A percentile compares a stretch with the other conserved stretches of the same genome.
Conservation (phyloP, 345 rosid genomes). For the Excoecaria agallocha region DNA sequence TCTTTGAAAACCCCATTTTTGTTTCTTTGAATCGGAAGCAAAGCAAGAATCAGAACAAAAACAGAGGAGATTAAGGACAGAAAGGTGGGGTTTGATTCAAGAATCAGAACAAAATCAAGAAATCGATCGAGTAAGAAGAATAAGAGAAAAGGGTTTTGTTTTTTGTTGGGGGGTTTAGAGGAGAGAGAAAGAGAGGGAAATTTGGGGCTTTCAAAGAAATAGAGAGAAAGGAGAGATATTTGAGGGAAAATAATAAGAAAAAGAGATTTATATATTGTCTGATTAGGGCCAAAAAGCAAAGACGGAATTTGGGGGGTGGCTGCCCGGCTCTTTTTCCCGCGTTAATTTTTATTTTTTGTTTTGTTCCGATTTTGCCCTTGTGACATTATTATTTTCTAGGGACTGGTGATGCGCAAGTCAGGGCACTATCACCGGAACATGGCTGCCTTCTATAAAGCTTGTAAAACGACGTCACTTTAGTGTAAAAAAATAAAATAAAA, state of each 20-base stretch:
- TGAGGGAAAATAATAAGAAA: conserved; percentile 9
- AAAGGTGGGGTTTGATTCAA: conserved; percentile 2
- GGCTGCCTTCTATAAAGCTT: not conserved
- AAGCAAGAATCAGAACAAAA: conserved; percentile 1
- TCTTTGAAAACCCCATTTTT: conserved; percentile 76
- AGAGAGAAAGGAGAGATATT: conserved; percentile 5
- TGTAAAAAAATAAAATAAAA: no score
- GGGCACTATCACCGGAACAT: conserved; percentile 9
- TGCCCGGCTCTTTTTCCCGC: conserved; percentile 58
- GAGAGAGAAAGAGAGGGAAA: conserved; percentile 7
- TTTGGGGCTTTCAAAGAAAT: conserved; percentile 10
- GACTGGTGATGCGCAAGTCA: not conserved
- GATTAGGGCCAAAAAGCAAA: not conserved
- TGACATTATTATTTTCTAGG: not conserved
- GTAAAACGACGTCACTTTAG: not conserved
- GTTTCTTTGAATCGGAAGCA: not conserved
- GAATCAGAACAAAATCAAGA: conserved; percentile 29
- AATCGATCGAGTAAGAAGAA: conserved; percentile 14
- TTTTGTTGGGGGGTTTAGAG: conserved; percentile 8
- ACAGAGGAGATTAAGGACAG: conserved; percentile 15
- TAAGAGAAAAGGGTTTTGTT: conserved; percentile 36
- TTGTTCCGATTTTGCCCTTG: conserved; percentile 17
- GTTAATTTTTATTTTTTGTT: not conserved
- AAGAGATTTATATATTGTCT: conserved; percentile 10
- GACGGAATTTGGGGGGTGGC: conserved; percentile 21